phyloP scores from a whole-genome alignment of 345 rosid species.

The Reutealis trisperma region DNA sequence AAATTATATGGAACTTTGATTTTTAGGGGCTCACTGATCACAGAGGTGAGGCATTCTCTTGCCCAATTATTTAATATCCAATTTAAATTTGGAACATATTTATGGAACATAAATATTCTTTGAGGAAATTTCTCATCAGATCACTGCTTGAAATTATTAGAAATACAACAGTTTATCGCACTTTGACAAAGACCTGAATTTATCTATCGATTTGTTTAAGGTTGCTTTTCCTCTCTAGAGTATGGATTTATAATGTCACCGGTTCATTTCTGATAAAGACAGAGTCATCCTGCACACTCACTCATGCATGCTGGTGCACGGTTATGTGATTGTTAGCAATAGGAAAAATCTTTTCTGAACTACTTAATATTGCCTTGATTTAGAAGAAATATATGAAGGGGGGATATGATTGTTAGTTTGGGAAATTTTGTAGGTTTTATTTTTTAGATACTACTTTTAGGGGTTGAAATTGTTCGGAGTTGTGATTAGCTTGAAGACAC shows the following conservation, averaged over 20 bases:
- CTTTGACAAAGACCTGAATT: background rate
- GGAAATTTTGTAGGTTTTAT: too few relatives aligned
- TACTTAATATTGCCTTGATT: background rate
- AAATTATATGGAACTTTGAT: background rate
- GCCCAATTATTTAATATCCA: background rate
- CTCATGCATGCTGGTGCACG: too few relatives aligned
- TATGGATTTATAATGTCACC: background rate
- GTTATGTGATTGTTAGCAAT: background rate
- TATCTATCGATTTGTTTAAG: background rate
- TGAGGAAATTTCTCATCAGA: background rate
- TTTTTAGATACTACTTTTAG: too few relatives aligned
- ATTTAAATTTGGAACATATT: slow-evolving; percentile 5
- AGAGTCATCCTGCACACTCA: background rate
- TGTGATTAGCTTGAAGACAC: too few relatives aligned
- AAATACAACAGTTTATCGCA: background rate
- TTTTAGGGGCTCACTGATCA: slow-evolving; percentile 6
- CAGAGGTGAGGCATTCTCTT: background rate
- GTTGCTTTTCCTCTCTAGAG: background rate
- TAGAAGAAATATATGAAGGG: background rate
- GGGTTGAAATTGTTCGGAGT: too few relatives aligned
- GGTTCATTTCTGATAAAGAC: background rate
- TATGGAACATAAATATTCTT: background rate
- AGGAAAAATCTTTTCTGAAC: background rate
- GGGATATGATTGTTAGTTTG: background rate
- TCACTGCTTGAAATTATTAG: background rate